These are phyloP conservation scores for Lactarius trivialis DNA, from an alignment of 768 basidiomycete genomes.

Conservation along the genomic window DNA sequence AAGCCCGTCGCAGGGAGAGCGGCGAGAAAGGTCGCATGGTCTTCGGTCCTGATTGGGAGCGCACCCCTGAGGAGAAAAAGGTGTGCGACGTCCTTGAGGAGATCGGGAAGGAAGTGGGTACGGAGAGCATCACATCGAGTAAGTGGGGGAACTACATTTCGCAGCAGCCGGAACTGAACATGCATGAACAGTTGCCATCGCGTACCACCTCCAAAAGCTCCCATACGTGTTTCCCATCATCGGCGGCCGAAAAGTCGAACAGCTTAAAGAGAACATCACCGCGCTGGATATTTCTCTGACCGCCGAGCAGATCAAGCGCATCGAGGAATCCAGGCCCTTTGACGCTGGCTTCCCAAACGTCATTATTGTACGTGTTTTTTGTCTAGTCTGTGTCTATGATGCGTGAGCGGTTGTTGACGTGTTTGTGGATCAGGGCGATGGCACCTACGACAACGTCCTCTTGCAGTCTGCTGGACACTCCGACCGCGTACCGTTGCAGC, in stretches of 20 bases:
- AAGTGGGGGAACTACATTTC: neutral
- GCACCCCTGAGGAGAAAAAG: slow-evolving; percentile 31
- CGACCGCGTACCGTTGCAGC: slow-evolving; percentile 2
- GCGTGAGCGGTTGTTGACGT: neutral
- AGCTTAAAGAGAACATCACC: slow-evolving; percentile 40
- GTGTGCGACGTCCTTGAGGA: slow-evolving; percentile 34
- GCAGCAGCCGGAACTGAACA: neutral
- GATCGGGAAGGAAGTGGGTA: slow-evolving; percentile 35
- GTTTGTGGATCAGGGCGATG: slow-evolving; percentile 3
- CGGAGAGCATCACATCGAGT: too few species aligned
- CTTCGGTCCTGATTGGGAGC: slow-evolving; percentile 28
- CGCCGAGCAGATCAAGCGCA: slow-evolving; percentile 35
- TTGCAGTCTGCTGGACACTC: neutral
- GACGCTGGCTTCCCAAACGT: slow-evolving; percentile 36
- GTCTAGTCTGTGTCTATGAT: neutral
- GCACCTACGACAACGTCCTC: neutral
- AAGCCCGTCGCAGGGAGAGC: slow-evolving; percentile 27
- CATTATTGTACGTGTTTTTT: slow-evolving; percentile 23
- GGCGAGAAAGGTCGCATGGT: slow-evolving; percentile 33
- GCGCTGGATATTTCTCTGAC: slow-evolving; percentile 39
- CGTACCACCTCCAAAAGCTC: slow-evolving; percentile 44
- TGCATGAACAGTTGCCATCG: slow-evolving; percentile 35
- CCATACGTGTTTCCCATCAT: too few species aligned
- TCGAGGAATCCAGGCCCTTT: slow-evolving; percentile 37
- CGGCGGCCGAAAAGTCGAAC: slow-evolving; percentile 43